phyloP scores from a whole-genome alignment of 2,329 filamentous ascomycete genomes.

The Fusarium sp. region DNA sequence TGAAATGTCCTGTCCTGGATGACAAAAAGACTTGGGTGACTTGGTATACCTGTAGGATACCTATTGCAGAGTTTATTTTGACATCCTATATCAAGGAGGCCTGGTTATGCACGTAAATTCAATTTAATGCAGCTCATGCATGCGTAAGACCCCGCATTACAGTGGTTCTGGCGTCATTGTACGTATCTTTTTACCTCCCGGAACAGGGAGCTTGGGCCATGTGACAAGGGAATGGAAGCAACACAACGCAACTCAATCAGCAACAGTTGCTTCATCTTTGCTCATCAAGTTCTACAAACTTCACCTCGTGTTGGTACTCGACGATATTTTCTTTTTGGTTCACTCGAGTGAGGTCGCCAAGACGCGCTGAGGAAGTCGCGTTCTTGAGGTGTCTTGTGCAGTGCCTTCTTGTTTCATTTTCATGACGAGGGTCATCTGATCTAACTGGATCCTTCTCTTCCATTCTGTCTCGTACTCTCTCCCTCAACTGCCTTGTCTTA shows the following conservation, averaged over 20 bases:
- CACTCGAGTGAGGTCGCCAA: conserved; percentile 1
- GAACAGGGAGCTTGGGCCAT: conserved; percentile 40
- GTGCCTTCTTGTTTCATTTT: conserved; percentile 15
- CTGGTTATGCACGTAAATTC: conserved; percentile 22
- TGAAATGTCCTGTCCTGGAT: conserved; percentile 15
- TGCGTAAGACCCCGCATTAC: conserved; percentile 33
- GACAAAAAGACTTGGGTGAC: too few relatives aligned
- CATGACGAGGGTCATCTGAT: conserved; percentile 24
- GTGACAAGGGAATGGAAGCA: conserved; percentile 33
- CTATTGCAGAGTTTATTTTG: too few relatives aligned
- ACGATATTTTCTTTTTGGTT: background rate
- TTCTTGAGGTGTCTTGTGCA: background rate
- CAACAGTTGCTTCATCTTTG: conserved; percentile 11
- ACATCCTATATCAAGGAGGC: background rate
- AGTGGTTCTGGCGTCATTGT: conserved; percentile 32
- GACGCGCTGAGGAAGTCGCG: conserved; percentile 16
- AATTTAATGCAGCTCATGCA: conserved; percentile 32
- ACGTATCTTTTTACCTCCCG: conserved; percentile 10
- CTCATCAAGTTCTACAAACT: conserved; percentile 24
- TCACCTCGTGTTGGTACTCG: background rate
- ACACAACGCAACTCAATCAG: conserved; percentile 15
- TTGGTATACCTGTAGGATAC: too few relatives aligned
- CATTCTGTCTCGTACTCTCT: conserved; percentile 16
- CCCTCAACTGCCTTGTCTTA: conserved; percentile 30
- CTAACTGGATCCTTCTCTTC: conserved; percentile 1